Conservation (phyloP, 1,284 basidiomycete species). For the Ceratobasidium theobromae region DNA sequence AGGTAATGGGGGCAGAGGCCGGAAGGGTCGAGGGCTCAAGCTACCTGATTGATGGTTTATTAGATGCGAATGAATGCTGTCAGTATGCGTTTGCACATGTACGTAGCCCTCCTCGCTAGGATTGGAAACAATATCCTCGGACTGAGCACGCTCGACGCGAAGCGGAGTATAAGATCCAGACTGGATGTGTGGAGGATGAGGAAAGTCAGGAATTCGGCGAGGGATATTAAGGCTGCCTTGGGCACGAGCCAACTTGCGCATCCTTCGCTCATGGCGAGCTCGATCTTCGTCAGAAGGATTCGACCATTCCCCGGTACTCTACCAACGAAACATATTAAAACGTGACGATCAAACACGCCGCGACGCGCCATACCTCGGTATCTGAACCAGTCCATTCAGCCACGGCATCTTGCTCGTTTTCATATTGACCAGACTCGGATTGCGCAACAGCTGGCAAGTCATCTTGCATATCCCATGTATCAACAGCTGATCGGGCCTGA, state of each 20-base stretch:
- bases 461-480: slow-evolving; percentile 45
- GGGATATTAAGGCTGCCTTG: slow-evolving; percentile 51
- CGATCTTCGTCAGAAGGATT: slow-evolving; percentile 84
- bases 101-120: slow-evolving; percentile 69
- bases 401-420: slow-evolving; percentile 10
- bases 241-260: slow-evolving; percentile 53
- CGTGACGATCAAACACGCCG: not conserved
- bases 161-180: slow-evolving; percentile 43
- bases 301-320: slow-evolving; percentile 85
- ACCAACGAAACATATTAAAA: not conserved
- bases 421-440: slow-evolving; percentile 11
- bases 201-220: slow-evolving; percentile 74
- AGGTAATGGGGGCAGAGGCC: slow-evolving; percentile 34
- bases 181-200: slow-evolving; percentile 61
- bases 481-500: slow-evolving; percentile 39
- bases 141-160: slow-evolving; percentile 26
- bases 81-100: slow-evolving; percentile 44
- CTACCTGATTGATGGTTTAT: slow-evolving; percentile 20
- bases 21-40: slow-evolving; percentile 21
- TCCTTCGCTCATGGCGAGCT: slow-evolving; percentile 63
- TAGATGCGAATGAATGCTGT: slow-evolving; percentile 50
- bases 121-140: slow-evolving; percentile 74
- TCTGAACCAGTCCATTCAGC: slow-evolving; percentile 23
- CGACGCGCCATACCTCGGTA: not conserved
- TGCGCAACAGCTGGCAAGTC: slow-evolving; percentile 21